Base-by-base conservation (phyloP, 2,329 filamentous ascomycete genomes). In the Talaromyces sp. region DNA sequence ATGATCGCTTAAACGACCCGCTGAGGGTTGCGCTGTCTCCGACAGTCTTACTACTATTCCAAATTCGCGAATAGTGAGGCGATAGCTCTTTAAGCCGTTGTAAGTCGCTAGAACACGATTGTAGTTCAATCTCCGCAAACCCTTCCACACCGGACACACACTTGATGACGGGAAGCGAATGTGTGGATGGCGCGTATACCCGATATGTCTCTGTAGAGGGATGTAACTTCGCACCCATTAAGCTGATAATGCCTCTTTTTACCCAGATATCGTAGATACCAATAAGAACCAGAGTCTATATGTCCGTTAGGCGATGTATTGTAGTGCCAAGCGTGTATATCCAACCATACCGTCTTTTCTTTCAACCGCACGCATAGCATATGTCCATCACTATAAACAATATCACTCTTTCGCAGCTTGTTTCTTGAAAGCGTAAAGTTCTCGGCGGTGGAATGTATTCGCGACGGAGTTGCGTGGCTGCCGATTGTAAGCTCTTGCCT, bases 221-320 rank as follows among this genome's bases (percentile, higher is more conserved):
- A 63, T 81, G 78, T 10, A 88, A 69, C 47, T 84, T 83, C n/a
- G 85, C 85, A 39, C 87, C 87, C 72, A 85, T 84, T 57, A 88
- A 71, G 57, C 82, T 84, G 39, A 87, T 74, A 31, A 84, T 79
- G 13, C 86, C 87, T 70, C 80, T 78, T 52, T 82, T 79, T 5
- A 88, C 82, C 74, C 81, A 81, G n/a, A 89, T 71, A 65, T 85
- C 81, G 70, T 85, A 88, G 50, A 82, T 80, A 13, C 87, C 87
- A n/a, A 81, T 59, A 6, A 82, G 60, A 8, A 76, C 75, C 33
- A 74, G 81, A 43, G 76, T 81, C 79, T 81, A 67, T 14, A 35
- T 16, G 10, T 59, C 14, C 14, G 39, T 59, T 9, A 59, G 56
- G 9, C 33, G 11, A 24, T 56, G 52, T 37, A 22, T 45, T 27